Base-by-base conservation (phyloP, 2,329 filamentous ascomycete species). In the Furcasterigmium sp. region DNA sequence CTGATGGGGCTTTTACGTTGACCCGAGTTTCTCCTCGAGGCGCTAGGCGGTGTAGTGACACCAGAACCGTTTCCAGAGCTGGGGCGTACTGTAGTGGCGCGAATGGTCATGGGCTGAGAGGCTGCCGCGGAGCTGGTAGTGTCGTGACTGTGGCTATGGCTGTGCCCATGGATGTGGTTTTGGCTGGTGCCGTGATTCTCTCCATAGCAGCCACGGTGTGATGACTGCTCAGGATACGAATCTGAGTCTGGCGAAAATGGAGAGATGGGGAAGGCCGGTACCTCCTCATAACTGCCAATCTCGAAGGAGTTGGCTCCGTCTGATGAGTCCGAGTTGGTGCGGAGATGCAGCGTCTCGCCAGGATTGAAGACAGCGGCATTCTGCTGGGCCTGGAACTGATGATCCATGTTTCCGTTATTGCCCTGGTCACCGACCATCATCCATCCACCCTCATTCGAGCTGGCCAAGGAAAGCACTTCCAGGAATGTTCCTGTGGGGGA, bases 401-500 rank as follows among this genome's bases (percentile, higher is more conserved):
- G n/a, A 40, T 83, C 85, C 48, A 80, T 83, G 47, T 84, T 80
- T 46, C 83, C 83, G 59, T 81, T 78, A 51, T 93, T 87, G 26
- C 44, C 44, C 37, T 49, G 48, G 30, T 51, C 48, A 9, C 48
- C 48, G 45, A 96, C 82, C 52, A 86, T 79, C 40, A 80, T 82
- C 91, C 91, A 97, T 45, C 88, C 87, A 54, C 91, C 87, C 54
- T 94, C 90, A 57, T 86, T 87, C 51, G 89, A 89, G 44, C 82
- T 84, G 19, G 80, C 77, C 35, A 95, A 71, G 7, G 91, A 96
- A 39, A 91, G 70, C 26, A 95, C 87, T 64, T 96, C 91, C 37
- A 95, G 70, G 62, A 88, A 91, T 47, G 78, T 69, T 36, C 65
- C 65, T 3, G 67, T 70, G 17, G 68, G 68, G 10, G 68, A 71